Evolutionary conservation across 495 filamentous ascomycete genomes (phyloP).

Genomic region (Penicillium canescens): DNA sequence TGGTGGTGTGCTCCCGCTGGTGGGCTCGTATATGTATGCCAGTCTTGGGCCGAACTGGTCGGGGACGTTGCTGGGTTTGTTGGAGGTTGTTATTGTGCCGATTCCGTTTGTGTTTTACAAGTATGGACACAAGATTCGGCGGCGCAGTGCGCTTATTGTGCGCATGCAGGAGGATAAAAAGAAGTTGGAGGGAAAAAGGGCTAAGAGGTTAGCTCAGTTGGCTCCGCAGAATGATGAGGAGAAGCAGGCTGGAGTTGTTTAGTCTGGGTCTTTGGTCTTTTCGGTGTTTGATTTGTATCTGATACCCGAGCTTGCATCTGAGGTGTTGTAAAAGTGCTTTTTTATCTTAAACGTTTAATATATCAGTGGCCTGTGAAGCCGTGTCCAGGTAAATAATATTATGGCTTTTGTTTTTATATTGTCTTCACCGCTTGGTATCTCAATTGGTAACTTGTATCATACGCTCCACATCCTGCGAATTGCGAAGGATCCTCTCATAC

Average conservation of each 20-base stretch:
- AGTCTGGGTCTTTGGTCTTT: neutral
- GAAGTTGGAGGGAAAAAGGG: conserved; percentile 53
- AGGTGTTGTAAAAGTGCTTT: conserved; percentile 14
- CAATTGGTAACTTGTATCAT: conserved; percentile 15
- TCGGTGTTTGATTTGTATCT: conserved; percentile 2
- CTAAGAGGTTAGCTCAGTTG: conserved; percentile 7
- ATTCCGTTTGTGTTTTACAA: conserved; percentile 80
- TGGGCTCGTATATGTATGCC: conserved; percentile 70
- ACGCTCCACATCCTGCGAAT: conserved; percentile 35
- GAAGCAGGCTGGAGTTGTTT: conserved; percentile 15
- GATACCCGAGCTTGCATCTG: conserved; percentile 18
- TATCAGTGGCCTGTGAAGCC: conserved; percentile 6
- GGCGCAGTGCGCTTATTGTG: conserved; percentile 63
- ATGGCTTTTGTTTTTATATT: neutral
- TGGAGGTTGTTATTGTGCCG: conserved; percentile 70
- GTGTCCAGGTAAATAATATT: neutral
- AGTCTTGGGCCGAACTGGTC: conserved; percentile 76
- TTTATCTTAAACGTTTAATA: conserved; percentile 3
- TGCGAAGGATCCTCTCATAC: conserved; percentile 56
- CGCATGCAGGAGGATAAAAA: conserved; percentile 70
- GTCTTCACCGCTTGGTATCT: neutral
- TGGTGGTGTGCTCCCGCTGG: conserved; percentile 72
- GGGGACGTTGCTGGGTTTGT: conserved; percentile 68
- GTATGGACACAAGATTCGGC: conserved; percentile 69
- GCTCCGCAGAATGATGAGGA: conserved; percentile 13